A percentile compares a stretch with the other conserved stretches of the same genome.
phyloP scores from a whole-genome alignment of 257 asterid species.

The Solanum medicagineum region DNA sequence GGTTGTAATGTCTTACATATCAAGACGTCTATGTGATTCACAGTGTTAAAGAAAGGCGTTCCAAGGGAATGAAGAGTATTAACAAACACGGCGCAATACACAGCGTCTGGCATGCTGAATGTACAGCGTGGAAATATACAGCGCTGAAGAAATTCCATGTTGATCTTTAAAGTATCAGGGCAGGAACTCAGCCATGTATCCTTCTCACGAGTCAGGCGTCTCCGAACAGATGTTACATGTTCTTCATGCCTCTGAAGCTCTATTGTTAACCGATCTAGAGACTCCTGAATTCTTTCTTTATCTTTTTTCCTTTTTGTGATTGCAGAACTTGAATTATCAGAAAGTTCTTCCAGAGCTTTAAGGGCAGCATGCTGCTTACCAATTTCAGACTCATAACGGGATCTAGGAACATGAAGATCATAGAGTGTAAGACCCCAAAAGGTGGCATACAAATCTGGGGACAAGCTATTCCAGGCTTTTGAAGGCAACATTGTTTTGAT shows the following conservation, averaged over 20 bases:
- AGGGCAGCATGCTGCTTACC: slow-evolving; percentile 80
- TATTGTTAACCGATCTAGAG: slow-evolving; percentile 68
- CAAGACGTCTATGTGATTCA: slow-evolving; percentile 92
- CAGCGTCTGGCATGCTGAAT: slow-evolving; percentile 98
- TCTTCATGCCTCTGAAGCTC: slow-evolving; percentile 96
- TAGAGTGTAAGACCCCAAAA: slow-evolving; percentile 98
- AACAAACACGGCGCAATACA: slow-evolving; percentile 88
- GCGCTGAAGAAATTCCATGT: slow-evolving; percentile 98
- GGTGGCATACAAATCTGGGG: slow-evolving; percentile 93
- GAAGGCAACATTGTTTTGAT: slow-evolving; percentile 88
- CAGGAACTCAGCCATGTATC: slow-evolving; percentile 98
- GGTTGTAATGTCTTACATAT: slow-evolving; percentile 99
- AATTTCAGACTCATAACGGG: slow-evolving; percentile 82
- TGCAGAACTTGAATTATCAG: slow-evolving; percentile 98
- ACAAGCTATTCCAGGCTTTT: slow-evolving; percentile 98
- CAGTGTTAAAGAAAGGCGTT: slow-evolving; percentile 97
- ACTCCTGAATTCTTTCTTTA: slow-evolving; percentile 96
- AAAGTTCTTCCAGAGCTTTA: slow-evolving; percentile 88
- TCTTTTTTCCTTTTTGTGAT: slow-evolving; percentile 96
- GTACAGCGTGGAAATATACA: slow-evolving; percentile 98
- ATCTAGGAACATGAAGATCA: slow-evolving; percentile 92
- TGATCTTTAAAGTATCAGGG: slow-evolving; percentile 93
- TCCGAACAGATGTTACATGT: slow-evolving; percentile 88
- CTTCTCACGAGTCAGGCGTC: slow-evolving; percentile 81
- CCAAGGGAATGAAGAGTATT: slow-evolving; percentile 97